Percentiles rank a stretch among this genome's conserved stretches.
Conservation (phyloP, 2,329 filamentous ascomycete species). For the Albifimbria verrucaria region DNA sequence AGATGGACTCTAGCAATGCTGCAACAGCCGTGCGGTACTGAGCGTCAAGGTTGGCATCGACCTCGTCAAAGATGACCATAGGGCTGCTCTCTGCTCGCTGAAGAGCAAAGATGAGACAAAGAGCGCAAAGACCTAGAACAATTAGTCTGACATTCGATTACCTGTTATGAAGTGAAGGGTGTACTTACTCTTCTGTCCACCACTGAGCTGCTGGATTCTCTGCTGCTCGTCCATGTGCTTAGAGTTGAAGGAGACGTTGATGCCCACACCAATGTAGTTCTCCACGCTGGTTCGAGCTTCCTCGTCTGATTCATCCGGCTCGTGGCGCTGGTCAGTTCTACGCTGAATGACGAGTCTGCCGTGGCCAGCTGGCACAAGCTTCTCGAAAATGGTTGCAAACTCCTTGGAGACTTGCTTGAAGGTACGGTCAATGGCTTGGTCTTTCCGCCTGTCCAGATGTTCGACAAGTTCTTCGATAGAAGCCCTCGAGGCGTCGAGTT, state of each 20-base stretch:
- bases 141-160: conserved; percentile 4
- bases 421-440: conserved; percentile 95
- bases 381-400: conserved; percentile 90
- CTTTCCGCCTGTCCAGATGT: conserved; percentile 90
- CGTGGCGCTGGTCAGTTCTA: conserved; percentile 69
- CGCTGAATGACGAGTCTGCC: conserved; percentile 91
- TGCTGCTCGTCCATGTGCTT: conserved; percentile 95
- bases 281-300: conserved; percentile 74
- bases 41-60: conserved; percentile 95
- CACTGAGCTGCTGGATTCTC: conserved; percentile 92
- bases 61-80: conserved; percentile 99
- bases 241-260: conserved; percentile 97
- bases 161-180: not conserved
- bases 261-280: conserved; percentile 94
- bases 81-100: conserved; percentile 96
- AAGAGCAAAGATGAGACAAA: conserved; percentile 98
- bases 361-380: conserved; percentile 89
- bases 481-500: conserved; percentile 79
- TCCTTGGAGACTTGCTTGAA: conserved; percentile 97
- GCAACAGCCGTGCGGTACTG: conserved; percentile 97
- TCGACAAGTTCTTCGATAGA: conserved; percentile 92
- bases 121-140: conserved; percentile 74
- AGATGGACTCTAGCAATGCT: conserved; percentile 78
- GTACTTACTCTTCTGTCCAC: conserved; percentile 91
- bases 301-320: conserved; percentile 60